Evolutionary conservation across 1,284 basidiomycete genomes (phyloP).

Genomic region (Ceratobasidium sp.): DNA sequence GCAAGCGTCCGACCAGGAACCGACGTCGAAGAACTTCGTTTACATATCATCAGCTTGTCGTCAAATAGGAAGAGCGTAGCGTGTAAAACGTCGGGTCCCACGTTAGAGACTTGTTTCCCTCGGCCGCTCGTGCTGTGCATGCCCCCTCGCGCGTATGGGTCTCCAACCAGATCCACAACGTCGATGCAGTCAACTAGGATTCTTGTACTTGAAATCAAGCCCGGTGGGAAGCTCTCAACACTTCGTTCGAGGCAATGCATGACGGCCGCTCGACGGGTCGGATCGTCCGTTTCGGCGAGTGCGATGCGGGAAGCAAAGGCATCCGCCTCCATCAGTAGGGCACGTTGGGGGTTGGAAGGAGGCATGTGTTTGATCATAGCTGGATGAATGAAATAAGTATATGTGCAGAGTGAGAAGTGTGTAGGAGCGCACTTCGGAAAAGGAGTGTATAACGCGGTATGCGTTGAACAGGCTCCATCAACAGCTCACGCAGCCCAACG

Average conservation of each 20-base stretch:
- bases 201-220: constrained; percentile 84
- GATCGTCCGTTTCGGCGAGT: constrained; percentile 88
- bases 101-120: neutral
- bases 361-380: constrained; percentile 88
- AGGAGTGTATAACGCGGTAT: constrained; percentile 95
- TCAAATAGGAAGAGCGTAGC: constrained; percentile 95
- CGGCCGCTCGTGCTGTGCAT: constrained; percentile 20
- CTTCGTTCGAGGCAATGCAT: constrained; percentile 86
- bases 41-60: constrained; percentile 91
- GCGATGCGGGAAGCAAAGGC: constrained; percentile 91
- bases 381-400: constrained; percentile 41
- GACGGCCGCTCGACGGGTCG: constrained; percentile 87
- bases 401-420: constrained; percentile 33
- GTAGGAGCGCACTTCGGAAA: constrained; percentile 66
- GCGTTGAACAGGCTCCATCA: constrained; percentile 99
- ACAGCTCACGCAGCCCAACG: constrained; percentile 88
- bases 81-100: constrained; percentile 60
- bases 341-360: constrained; percentile 76
- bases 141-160: constrained; percentile 48
- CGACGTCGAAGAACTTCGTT: constrained; percentile 77
- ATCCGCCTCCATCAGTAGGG: constrained; percentile 84
- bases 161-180: constrained; percentile 80
- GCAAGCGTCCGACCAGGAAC: constrained; percentile 77
- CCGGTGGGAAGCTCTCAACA: constrained; percentile 91
- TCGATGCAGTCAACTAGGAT: constrained; percentile 94